Base-by-base conservation (phyloP, 2,329 filamentous ascomycete genomes). In the Monosporascus sp. region DNA sequence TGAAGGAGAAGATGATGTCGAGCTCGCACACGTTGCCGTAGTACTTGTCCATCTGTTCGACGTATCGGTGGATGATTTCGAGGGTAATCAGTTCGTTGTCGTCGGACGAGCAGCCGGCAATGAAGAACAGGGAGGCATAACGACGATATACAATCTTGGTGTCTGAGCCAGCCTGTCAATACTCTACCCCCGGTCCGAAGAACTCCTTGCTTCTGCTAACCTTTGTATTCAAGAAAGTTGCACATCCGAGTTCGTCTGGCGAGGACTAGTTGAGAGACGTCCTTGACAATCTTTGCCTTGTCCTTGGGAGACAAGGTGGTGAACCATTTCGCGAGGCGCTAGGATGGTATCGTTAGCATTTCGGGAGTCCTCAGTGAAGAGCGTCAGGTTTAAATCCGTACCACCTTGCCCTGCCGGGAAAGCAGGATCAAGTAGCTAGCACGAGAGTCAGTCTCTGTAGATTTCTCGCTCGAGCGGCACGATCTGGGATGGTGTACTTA, bases 31-130 rank as follows among this genome's bases (percentile, higher is more conserved):
- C 94, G 72, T 99, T 99, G 73, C 94, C 94, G 73, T 97, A 99
- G 78, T 99, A 99, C 74, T 99, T 99, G 81, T 99, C 94, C 94
- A 99, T 99, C 76, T 99, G 94, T 74, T 99, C 94, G 69, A 99
- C 94, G 72, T 99, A 99, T 74, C 94, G 91, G 74, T 99, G 94
- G 66, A 99, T 95, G 69, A 99, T 91, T 74, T 99, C 94, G 69
- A 99, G 90, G 24, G 91, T 96, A 71, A 97, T 97, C 68, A 99
- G 79, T 71, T 99, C 94, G 74, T 99, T 99, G 74, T 99, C 94
- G 59, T 91, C 91, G n/a, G 92, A 92, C 51, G 91, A 87, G 77
- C 91, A 96, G 65, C 94, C 94, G 67, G 93, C 92, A 72, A 99
- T 99, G 81, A 99, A 99, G 81, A 97, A 99, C 58, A 99, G 87